phyloP scores from a whole-genome alignment of 225 moss, liverwort and hornwort species.

The Pleurozium schreberi region DNA sequence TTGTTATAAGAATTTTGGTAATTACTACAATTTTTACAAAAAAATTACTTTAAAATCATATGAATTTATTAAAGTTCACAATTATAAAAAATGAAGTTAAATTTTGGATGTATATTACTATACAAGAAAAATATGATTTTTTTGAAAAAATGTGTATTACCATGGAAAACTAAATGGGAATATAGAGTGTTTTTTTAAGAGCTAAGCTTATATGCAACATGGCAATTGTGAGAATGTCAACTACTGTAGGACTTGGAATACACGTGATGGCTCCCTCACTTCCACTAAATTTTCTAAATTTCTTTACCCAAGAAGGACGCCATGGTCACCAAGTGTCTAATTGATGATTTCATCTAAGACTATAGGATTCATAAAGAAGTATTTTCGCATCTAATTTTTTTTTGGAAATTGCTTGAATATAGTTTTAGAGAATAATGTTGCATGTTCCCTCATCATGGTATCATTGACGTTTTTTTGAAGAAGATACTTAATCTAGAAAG shows the following conservation, averaged over 20 bases:
- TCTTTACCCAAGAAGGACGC: too few relatives aligned
- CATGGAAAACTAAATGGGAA: neutral
- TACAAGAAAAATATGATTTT: neutral
- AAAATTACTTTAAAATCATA: neutral
- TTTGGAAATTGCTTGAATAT: neutral
- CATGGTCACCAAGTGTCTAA: too few relatives aligned
- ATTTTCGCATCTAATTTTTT: too few relatives aligned
- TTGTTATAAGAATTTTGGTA: neutral
- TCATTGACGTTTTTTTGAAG: neutral
- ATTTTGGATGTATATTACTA: neutral
- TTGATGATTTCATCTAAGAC: too few relatives aligned
- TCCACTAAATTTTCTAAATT: too few relatives aligned
- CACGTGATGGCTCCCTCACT: too few relatives aligned
- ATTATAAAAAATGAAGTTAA: too few relatives aligned
- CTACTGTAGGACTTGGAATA: too few relatives aligned
- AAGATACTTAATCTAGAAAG: accelerated
- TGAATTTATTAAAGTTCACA: neutral
- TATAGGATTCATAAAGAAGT: too few relatives aligned
- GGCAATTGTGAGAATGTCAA: too few relatives aligned
- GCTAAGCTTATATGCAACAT: too few relatives aligned
- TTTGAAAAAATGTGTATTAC: too few relatives aligned
- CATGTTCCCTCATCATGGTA: neutral
- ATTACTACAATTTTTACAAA: neutral
- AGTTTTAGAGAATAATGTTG: neutral
- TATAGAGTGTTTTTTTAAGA: neutral